Percentiles rank a stretch among this genome's conserved stretches.
Evolutionary conservation across 768 basidiomycete genomes (phyloP).

Genomic region (Pleurotus djamor): DNA sequence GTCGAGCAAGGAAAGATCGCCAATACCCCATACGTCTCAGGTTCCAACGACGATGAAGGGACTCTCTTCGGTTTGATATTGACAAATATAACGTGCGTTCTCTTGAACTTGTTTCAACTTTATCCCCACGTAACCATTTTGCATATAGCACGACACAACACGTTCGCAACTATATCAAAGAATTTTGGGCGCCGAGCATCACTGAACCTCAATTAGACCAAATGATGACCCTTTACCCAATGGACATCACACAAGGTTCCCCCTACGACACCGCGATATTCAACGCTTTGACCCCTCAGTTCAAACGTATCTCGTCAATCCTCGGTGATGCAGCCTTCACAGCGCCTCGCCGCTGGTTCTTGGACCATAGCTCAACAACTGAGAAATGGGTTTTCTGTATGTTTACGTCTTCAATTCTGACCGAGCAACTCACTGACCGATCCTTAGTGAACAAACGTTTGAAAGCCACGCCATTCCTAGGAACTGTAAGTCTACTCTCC

Average conservation of each 20-base stretch:
- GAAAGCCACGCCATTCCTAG: conserved; percentile 26
- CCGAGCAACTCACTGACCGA: not conserved
- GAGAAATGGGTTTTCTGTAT: conserved; percentile 33
- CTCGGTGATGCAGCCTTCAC: conserved; percentile 51
- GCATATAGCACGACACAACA: conserved; percentile 20
- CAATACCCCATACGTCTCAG: conserved; percentile 47
- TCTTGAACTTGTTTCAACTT: not conserved
- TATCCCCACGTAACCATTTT: not conserved
- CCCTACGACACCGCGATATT: conserved; percentile 43
- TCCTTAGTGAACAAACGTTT: conserved; percentile 27
- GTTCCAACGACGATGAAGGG: conserved; percentile 61
- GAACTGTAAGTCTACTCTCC: conserved; percentile 21
- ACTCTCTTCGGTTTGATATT: conserved; percentile 47
- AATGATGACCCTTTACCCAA: conserved; percentile 30
- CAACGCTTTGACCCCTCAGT: conserved; percentile 43
- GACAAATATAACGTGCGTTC: conserved; percentile 44
- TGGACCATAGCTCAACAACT: conserved; percentile 37
- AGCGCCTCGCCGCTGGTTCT: conserved; percentile 46
- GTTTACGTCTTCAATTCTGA: not conserved
- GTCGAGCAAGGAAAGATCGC: conserved; percentile 42
- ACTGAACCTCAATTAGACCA: conserved; percentile 13
- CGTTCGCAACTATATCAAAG: conserved; percentile 22
- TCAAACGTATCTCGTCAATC: conserved; percentile 48
- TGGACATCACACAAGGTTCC: conserved; percentile 38
- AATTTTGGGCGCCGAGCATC: conserved; percentile 20